Evolutionary conservation across 2,329 filamentous ascomycete genomes (phyloP).

Genomic region (Aspergillus uvarum): DNA sequence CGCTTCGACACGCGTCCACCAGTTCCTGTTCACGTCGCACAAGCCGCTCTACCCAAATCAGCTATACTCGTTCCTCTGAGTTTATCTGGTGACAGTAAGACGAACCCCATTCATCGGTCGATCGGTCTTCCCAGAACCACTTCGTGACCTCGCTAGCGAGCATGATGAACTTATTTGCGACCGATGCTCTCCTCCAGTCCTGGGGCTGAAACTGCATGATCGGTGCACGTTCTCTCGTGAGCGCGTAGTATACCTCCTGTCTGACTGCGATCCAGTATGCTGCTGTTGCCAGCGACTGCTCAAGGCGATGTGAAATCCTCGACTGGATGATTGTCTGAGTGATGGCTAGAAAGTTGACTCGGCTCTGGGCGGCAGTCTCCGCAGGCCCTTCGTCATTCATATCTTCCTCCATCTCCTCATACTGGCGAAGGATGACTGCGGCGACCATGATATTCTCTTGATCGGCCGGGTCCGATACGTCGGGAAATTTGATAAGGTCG

Average conservation of each 20-base stretch:
- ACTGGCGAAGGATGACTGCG: conserved; percentile 26
- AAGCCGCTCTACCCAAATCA: background rate
- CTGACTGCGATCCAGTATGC: conserved; percentile 27
- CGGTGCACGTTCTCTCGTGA: conserved; percentile 19
- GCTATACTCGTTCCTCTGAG: background rate
- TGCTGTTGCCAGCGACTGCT: conserved; percentile 21
- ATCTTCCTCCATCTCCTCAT: conserved; percentile 29
- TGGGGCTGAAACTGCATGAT: conserved; percentile 15
- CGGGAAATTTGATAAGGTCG: conserved; percentile 19
- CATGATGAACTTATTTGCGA: conserved; percentile 21
- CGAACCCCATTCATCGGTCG: conserved; percentile 17
- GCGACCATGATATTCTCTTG: conserved; percentile 30
- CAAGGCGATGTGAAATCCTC: conserved; percentile 19
- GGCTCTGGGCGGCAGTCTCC: conserved; percentile 9
- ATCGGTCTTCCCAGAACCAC: conserved; percentile 20
- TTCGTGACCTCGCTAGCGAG: conserved; percentile 23
- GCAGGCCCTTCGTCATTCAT: conserved; percentile 25
- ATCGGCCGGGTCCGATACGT: conserved; percentile 14
- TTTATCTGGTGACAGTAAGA: background rate
- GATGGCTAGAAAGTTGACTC: conserved; percentile 24
- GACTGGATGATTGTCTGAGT: conserved; percentile 26
- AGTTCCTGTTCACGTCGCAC: background rate
- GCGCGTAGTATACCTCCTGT: conserved; percentile 27
- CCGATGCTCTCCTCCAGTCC: conserved; percentile 10
- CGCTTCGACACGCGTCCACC: background rate